Evolutionary conservation across 1,284 basidiomycete genomes (phyloP), one percentile per base, ranked within the genome.

Genomic region (Termitomyces sp.): DNA sequence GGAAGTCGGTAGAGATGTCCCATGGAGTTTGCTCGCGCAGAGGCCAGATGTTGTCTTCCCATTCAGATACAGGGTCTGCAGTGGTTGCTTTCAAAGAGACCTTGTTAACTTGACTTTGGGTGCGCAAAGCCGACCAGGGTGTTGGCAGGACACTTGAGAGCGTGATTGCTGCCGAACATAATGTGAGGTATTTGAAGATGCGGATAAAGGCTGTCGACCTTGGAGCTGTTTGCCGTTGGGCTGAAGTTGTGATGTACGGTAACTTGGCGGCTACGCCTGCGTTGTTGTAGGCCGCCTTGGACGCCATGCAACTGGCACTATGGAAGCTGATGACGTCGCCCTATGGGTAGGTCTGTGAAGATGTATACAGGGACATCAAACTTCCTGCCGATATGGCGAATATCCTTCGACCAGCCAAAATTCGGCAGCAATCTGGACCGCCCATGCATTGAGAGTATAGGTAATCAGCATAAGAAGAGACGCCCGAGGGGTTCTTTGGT

Each of bases 1-100:
- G 73, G 61, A 80, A 86, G 67, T 87, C 81, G n/a, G 84, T 86
- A 16, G 86, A 87, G 54, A 88, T 88, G 61, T 88, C 86, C 85
- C 86, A 88, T 21, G 78, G 72, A 3, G 79, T 80, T 50, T 78
- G 83, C 47, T 74, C 71, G 37, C 83, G 81, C 24, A 86, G 66
- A 24, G 86, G 86, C 72, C 80, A 88, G 18, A 81, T 62, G 52
- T 87, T 73, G 63, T 88, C 83, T 50, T 68, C 44, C 72, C 72
- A 74, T 58, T 72, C 65, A 11, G 58, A 60, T 1, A 69, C 68
- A 5, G 70, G 66, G 49, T 71, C 67, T 21, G 46, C 39, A 14
- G 50, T 49, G 21, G 38, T 53, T 30, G 42, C 28, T 39, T 58
- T 46, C 37, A 60, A 33, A 11, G 57, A 50, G 11, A 61, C 60